Conservation (phyloP, 2,329 filamentous ascomycete genomes). For the Westerdykella aurantiaca region DNA sequence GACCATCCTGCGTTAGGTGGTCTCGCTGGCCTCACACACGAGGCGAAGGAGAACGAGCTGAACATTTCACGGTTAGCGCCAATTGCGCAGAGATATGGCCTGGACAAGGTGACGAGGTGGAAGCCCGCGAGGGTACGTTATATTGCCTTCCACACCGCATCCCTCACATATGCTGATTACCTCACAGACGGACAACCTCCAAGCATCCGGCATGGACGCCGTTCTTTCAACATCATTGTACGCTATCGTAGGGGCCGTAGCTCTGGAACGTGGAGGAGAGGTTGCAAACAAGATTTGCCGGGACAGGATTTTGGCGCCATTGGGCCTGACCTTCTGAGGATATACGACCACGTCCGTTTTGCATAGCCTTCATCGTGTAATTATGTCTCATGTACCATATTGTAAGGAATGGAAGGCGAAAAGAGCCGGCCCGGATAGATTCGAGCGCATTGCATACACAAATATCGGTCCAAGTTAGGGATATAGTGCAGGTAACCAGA, state of each 20-base stretch:
- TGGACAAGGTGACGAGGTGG: slow-evolving; percentile 78
- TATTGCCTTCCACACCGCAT: not conserved
- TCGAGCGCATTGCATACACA: not conserved
- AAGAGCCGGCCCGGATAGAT: not conserved
- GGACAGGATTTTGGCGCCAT: slow-evolving; percentile 63
- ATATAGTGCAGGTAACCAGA: too few species aligned
- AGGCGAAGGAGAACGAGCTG: slow-evolving; percentile 57
- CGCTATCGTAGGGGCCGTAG: slow-evolving; percentile 80
- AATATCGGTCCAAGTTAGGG: not conserved
- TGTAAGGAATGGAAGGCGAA: not conserved
- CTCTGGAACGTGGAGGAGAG: slow-evolving; percentile 78
- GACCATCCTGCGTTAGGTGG: slow-evolving; percentile 63
- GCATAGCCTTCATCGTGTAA: not conserved
- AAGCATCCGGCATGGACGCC: slow-evolving; percentile 65
- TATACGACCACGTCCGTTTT: not conserved
- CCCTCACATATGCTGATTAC: slow-evolving; percentile 4
- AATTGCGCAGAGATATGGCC: slow-evolving; percentile 64
- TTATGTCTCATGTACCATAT: not conserved
- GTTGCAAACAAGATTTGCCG: slow-evolving; percentile 68
- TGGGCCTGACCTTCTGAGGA: slow-evolving; percentile 29
- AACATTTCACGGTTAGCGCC: slow-evolving; percentile 60
- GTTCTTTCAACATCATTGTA: slow-evolving; percentile 74
- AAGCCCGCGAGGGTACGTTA: slow-evolving; percentile 69
- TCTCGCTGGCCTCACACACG: slow-evolving; percentile 63
- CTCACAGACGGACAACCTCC: slow-evolving; percentile 58